phyloP scores from a whole-genome alignment of 768 basidiomycete species.

The Boletus sp. region DNA sequence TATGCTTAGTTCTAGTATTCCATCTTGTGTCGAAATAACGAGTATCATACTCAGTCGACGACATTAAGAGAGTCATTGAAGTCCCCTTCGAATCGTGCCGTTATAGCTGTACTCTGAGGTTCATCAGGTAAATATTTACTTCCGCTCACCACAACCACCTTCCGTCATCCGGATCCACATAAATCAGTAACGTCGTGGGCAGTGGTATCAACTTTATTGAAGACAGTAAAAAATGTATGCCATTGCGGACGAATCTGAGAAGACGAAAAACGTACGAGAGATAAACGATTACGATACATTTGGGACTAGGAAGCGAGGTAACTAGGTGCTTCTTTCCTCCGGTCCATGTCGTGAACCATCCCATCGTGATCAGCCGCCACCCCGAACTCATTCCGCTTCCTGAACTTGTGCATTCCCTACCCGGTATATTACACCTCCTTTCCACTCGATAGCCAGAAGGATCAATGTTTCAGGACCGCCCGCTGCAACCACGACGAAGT shows the following conservation, averaged over 20 bases:
- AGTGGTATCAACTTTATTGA: neutral
- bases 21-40: too few species aligned
- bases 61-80: too few species aligned
- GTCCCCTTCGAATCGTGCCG: too few species aligned
- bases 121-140: neutral
- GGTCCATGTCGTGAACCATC: neutral
- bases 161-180: neutral
- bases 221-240: neutral
- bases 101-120: neutral
- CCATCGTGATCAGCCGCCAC: constrained; percentile 12
- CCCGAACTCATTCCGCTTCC: neutral
- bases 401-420: neutral
- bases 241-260: neutral
- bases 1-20: too few species aligned
- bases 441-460: constrained; percentile 14
- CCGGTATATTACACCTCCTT: constrained; percentile 12
- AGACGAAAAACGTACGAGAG: neutral
- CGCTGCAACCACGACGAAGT: constrained; percentile 1
- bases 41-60: too few species aligned
- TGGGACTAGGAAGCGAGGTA: neutral
- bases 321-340: too few species aligned
- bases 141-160: neutral
- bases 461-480: neutral
- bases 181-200: neutral
- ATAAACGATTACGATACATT: neutral